A percentile compares a stretch with the other conserved stretches of the same genome.
These are phyloP conservation scores for Coemansia sp. DNA, from an alignment of 192 early-diverging fungal species.

Conservation along the genomic window DNA sequence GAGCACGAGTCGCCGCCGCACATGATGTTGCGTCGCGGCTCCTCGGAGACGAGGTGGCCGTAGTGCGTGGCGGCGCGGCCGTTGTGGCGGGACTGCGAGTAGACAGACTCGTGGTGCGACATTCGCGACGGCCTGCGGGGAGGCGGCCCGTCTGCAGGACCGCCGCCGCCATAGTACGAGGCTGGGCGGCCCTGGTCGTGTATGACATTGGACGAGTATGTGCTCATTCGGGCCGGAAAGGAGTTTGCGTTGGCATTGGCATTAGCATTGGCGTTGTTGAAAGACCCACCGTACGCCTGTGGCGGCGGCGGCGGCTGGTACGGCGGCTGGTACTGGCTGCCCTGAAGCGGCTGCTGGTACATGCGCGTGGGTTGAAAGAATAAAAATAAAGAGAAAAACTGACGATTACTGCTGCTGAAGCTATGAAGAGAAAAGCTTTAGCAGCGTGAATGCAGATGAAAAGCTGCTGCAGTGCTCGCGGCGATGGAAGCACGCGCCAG, in stretches of 20 bases:
- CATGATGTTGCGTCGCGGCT: constrained; percentile 8
- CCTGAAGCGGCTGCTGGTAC: background rate
- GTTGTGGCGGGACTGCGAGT: constrained; percentile 3
- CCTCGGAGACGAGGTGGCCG: constrained; percentile 38
- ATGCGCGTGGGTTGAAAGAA: background rate
- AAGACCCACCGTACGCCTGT: background rate
- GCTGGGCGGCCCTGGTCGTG: background rate
- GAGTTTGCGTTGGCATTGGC: background rate
- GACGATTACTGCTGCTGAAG: background rate
- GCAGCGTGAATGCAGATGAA: no score
- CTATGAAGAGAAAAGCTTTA: background rate
- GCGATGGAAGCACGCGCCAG: no score
- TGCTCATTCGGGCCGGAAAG: background rate
- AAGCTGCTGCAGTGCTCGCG: no score
- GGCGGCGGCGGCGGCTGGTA: background rate
- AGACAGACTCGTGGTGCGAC: background rate
- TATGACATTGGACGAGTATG: constrained; percentile 1
- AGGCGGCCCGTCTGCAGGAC: no score
- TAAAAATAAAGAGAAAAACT: background rate
- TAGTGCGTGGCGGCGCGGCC: constrained; percentile 20
- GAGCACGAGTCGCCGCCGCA: constrained; percentile 39
- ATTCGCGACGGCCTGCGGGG: constrained; percentile 2
- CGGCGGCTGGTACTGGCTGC: constrained; percentile 4
- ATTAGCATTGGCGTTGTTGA: background rate
- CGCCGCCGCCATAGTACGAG: constrained; percentile 5